phyloP scores from a whole-genome alignment of 257 asterid genomes.

The Hygrophila difformis region DNA sequence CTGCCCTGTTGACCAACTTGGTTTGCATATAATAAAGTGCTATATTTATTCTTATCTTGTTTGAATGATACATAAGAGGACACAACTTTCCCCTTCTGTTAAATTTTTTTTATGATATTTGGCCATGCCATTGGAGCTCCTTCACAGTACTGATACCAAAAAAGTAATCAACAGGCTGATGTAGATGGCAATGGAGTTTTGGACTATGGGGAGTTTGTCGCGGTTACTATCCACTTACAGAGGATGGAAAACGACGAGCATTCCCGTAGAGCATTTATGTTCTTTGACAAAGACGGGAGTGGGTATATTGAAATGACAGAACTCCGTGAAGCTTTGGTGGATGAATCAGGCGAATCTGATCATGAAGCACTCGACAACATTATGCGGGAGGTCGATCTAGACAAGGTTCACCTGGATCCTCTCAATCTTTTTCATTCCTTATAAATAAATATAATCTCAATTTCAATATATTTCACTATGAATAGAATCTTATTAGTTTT shows the following conservation, averaged over 20 bases:
- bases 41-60: no score
- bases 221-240: conserved; percentile 94
- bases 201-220: conserved; percentile 98
- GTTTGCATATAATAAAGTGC: background rate
- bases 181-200: conserved; percentile 85
- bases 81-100: no score
- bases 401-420: conserved; percentile 51
- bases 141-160: conserved; percentile 8
- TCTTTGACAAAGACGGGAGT: conserved; percentile 82
- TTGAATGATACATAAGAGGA: no score
- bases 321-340: conserved; percentile 66
- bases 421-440: background rate
- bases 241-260: conserved; percentile 91
- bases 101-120: background rate
- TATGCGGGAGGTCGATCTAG: conserved; percentile 89
- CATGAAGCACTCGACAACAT: conserved; percentile 53
- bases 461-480: no score
- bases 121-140: background rate
- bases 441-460: conserved; percentile 5
- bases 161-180: conserved; percentile 61
- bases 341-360: conserved; percentile 78
- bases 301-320: conserved; percentile 83
- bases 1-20: conserved; percentile 5
- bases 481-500: no score
- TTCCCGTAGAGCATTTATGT: conserved; percentile 78